phyloP scores from a whole-genome alignment of 78 protist species.

The Cavenderia fasciculata region DNA sequence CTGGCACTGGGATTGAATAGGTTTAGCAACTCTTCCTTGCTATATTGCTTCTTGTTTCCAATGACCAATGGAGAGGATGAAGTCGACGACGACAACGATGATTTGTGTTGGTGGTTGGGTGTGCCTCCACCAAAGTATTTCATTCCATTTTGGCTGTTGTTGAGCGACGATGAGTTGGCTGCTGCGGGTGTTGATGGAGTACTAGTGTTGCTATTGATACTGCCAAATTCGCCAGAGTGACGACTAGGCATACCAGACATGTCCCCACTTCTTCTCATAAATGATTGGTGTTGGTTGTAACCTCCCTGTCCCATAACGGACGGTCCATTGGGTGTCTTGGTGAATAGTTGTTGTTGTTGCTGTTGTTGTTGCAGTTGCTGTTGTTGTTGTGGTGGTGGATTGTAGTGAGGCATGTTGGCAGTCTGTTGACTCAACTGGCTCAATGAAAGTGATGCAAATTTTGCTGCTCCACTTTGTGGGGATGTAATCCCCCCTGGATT shows the following conservation, averaged over 20 bases:
- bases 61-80: neutral
- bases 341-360: slow-evolving; percentile 10
- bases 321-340: too few relatives aligned
- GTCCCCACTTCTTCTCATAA: neutral
- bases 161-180: too few relatives aligned
- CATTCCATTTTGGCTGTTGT: too few relatives aligned
- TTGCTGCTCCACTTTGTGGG: too few relatives aligned
- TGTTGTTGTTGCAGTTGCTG: slow-evolving; percentile 21
- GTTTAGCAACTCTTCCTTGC: slow-evolving; percentile 58
- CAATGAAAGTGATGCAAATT: slow-evolving; percentile 23
- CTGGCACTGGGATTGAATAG: slow-evolving; percentile 30
- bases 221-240: too few relatives aligned
- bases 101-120: neutral
- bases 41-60: slow-evolving; percentile 22
- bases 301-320: neutral
- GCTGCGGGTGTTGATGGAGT: neutral
- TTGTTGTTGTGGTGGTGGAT: neutral
- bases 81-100: neutral
- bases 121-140: neutral
- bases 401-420: slow-evolving; percentile 20
- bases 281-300: neutral
- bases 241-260: too few relatives aligned
- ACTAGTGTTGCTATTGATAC: too few relatives aligned
- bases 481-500: too few relatives aligned
- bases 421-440: slow-evolving; percentile 8